Percentiles rank a stretch among this genome's conserved stretches.
Conservation (phyloP, 805 yeast genomes). For the Ogataea pini region DNA sequence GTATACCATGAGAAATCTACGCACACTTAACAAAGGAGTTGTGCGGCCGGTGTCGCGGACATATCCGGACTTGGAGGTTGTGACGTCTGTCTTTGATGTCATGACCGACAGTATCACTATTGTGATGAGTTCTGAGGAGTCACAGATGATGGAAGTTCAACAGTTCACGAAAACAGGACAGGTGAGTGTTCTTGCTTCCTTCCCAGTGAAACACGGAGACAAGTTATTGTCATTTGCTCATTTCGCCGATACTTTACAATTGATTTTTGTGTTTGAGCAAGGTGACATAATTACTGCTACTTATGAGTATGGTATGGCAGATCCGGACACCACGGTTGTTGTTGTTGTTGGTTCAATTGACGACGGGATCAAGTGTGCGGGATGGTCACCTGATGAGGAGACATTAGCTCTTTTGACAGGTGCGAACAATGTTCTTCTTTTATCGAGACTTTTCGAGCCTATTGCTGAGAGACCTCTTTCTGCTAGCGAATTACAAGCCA, state of each 20-base stretch:
- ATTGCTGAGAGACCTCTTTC: constrained; percentile 62
- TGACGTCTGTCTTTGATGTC: constrained; percentile 65
- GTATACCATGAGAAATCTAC: constrained; percentile 37
- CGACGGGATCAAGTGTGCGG: constrained; percentile 66
- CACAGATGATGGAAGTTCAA: constrained; percentile 69
- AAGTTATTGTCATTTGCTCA: constrained; percentile 58
- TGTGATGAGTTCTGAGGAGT: constrained; percentile 55
- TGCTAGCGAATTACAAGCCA: constrained; percentile 61
- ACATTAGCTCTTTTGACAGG: constrained; percentile 67
- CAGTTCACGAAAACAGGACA: constrained; percentile 68
- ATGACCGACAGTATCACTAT: constrained; percentile 72
- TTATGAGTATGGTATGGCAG: constrained; percentile 49
- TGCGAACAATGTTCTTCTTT: constrained; percentile 59
- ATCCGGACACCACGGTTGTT: constrained; percentile 55
- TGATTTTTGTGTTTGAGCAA: constrained; percentile 63
- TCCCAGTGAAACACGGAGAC: constrained; percentile 48
- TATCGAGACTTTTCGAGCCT: constrained; percentile 80
- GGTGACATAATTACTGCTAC: constrained; percentile 78
- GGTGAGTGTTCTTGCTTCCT: constrained; percentile 58
- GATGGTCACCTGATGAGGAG: constrained; percentile 94
- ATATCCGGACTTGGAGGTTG: constrained; percentile 63
- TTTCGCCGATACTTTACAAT: constrained; percentile 66
- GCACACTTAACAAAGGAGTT: constrained; percentile 50
- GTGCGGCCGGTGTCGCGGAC: constrained; percentile 54
- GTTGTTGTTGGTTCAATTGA: constrained; percentile 87